Percentiles rank a stretch among this genome's conserved stretches.
phyloP scores from a whole-genome alignment of 2,329 filamentous ascomycete species.

The Lachnellula subtilissima region DNA sequence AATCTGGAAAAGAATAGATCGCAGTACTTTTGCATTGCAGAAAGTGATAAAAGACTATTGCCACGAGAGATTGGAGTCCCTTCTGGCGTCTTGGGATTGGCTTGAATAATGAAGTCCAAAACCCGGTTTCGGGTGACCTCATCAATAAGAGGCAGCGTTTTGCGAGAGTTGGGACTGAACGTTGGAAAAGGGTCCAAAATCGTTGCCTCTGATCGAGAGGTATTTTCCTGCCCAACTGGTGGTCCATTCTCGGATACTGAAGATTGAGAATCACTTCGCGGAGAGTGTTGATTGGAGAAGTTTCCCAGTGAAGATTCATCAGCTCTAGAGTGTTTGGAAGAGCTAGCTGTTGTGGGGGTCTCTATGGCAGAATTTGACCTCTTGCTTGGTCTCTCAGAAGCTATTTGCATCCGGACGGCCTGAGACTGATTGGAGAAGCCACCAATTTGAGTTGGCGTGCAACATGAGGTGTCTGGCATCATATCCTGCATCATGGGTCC shows the following conservation, averaged over 20 bases:
- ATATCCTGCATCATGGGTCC: neutral
- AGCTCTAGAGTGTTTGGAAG: neutral
- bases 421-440: neutral
- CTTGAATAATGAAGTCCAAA: constrained; percentile 46
- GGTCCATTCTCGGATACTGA: constrained; percentile 2
- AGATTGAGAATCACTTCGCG: constrained; percentile 1
- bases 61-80: constrained; percentile 42
- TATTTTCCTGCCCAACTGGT: neutral
- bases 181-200: constrained; percentile 21
- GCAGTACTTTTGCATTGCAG: constrained; percentile 49
- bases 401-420: neutral
- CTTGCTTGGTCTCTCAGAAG: neutral
- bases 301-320: neutral
- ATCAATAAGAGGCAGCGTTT: constrained; percentile 32
- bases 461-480: neutral
- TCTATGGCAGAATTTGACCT: neutral
- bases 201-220: neutral
- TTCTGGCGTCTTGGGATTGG: constrained; percentile 44
- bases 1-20: constrained; percentile 58
- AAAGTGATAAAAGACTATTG: constrained; percentile 46
- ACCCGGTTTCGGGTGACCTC: constrained; percentile 39
- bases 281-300: neutral
- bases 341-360: neutral
- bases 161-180: constrained; percentile 23
- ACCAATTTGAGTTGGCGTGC: neutral